Base-by-base conservation (phyloP, 1,139 yeast species). In the Blastobotrys ciferrii region DNA sequence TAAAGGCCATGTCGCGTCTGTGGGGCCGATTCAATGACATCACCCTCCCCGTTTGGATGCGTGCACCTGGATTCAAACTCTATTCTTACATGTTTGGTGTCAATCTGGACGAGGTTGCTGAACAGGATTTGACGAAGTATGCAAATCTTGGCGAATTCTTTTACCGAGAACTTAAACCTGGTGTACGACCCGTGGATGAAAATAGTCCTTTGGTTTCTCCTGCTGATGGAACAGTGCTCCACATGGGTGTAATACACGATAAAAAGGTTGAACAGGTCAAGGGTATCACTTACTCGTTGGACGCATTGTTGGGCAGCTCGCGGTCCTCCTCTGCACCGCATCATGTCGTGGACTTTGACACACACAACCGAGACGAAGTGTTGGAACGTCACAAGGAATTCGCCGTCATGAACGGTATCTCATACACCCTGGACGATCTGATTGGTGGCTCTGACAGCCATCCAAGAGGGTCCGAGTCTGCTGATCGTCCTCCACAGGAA, bases 1-100 rank as follows among this genome's bases (percentile, higher is more conserved):
- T 94, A 62, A 89, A 92, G 63, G 87, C 96, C 3, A 76, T 89
- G 44, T 89, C 97, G 1, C 77, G 98, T 52, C 70, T 91, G 45
- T 94, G 99, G 99, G 99, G 99, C 25, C 81, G 80, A 58, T 79
- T 92, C 53, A 92, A 94, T 65, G 83, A 84, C 50, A 77, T 91
- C 44, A 82, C 81, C 43, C 74, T 94, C 55, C 99, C 99, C 0
- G 77, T 82, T 14, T 88, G 96, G 95, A 65, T 92, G 58, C 78
- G 99, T 60, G 81, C 78, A 23, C 95, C 95, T 15, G 83, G 96
- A 3, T 94, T 77, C 69, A 77, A 75, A 61, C 73, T 91, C 48
- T 94, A 92, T 66, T 79, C 96, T 1, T 74, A 77, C 51, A 54
- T 87, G 19, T 94, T 94, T 67, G 96, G 96, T 2, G 98, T 85